phyloP scores from a whole-genome alignment of 179 eudicot genomes.

The Beta lomatogona region DNA sequence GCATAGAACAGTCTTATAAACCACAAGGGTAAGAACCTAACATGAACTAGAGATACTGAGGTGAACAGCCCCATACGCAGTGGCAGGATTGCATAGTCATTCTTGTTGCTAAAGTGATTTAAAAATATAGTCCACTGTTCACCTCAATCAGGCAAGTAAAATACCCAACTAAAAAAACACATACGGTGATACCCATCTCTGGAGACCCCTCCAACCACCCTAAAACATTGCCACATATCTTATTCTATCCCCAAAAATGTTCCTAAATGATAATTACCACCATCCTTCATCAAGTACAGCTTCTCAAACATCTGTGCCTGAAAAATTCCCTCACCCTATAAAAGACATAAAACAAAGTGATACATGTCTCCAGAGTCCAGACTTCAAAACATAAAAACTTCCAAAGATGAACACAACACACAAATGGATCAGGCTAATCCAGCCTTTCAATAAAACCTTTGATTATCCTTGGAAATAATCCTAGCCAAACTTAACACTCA shows the following conservation, averaged over 20 bases:
- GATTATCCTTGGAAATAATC: background rate
- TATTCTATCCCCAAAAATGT: background rate
- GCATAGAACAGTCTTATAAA: background rate
- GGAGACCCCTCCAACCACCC: background rate
- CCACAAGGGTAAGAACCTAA: background rate
- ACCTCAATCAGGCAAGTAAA: background rate
- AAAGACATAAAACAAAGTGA: background rate
- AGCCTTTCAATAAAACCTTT: background rate
- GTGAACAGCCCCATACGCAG: background rate
- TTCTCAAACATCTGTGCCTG: background rate
- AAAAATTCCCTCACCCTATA: background rate
- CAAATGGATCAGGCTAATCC: background rate
- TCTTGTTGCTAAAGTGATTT: background rate
- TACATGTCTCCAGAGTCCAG: too few species aligned
- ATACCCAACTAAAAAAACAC: background rate
- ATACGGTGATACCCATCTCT: too few species aligned
- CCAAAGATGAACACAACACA: background rate
- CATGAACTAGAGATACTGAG: background rate
- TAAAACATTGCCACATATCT: background rate
- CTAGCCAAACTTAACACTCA: background rate
- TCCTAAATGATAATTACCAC: background rate
- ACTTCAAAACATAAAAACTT: background rate
- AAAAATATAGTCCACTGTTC: background rate
- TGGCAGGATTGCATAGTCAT: background rate
- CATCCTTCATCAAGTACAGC: background rate